phyloP scores from a whole-genome alignment of 1,139 yeast genomes.

The Pichiaceae sp. region DNA sequence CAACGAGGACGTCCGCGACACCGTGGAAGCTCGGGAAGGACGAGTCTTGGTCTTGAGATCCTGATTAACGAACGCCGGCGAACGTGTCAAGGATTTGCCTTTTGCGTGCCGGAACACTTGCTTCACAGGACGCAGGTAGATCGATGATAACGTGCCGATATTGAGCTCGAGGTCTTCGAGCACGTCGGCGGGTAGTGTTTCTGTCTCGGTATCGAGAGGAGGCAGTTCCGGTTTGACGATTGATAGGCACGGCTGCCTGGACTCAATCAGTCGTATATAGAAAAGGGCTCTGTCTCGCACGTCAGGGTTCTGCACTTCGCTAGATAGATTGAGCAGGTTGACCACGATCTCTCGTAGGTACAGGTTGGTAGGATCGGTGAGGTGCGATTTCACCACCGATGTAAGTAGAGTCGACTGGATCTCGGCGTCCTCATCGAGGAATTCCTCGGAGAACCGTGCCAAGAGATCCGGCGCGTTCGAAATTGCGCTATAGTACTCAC shows the following conservation, averaged over 20 bases:
- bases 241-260: slow-evolving; percentile 35
- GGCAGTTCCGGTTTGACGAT: slow-evolving; percentile 59
- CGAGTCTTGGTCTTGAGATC: slow-evolving; percentile 5
- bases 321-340: slow-evolving; percentile 56
- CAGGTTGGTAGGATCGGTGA: slow-evolving; percentile 37
- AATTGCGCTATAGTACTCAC: slow-evolving; percentile 55
- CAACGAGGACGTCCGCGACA: too few species aligned
- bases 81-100: slow-evolving; percentile 40
- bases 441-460: slow-evolving; percentile 35
- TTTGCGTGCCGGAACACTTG: slow-evolving; percentile 69
- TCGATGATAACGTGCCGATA: slow-evolving; percentile 76
- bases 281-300: slow-evolving; percentile 77
- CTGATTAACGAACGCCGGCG: slow-evolving; percentile 47
- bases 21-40: too few species aligned
- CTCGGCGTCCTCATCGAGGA: slow-evolving; percentile 56
- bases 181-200: slow-evolving; percentile 59
- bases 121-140: slow-evolving; percentile 74
- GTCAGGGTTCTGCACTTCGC: slow-evolving; percentile 73
- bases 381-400: slow-evolving; percentile 63
- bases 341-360: slow-evolving; percentile 45
- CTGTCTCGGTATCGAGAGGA: slow-evolving; percentile 57
- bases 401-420: slow-evolving; percentile 73
- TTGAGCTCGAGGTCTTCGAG: slow-evolving; percentile 77
- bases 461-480: slow-evolving; percentile 40
- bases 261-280: slow-evolving; percentile 74